Conservation (phyloP, 73 alveolate species). For the Tetrahymena elliotti region DNA sequence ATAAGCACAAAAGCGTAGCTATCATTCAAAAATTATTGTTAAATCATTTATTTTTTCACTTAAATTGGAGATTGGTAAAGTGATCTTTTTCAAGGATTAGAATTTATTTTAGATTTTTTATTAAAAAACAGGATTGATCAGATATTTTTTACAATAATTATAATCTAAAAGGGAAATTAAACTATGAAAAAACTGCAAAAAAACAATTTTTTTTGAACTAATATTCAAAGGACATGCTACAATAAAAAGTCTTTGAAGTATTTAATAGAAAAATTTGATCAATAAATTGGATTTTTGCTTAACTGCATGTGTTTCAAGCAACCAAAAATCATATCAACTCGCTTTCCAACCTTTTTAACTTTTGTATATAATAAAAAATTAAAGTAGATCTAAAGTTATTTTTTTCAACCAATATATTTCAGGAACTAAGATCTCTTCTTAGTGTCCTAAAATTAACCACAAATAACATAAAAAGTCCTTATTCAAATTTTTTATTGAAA, state of each 20-base stretch:
- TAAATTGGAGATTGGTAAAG: neutral
- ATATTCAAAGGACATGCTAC: too few species aligned
- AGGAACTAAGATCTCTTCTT: neutral
- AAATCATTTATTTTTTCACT: too few species aligned
- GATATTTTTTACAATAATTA: too few species aligned
- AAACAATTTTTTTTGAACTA: too few species aligned
- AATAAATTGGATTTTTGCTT: neutral
- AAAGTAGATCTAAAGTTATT: neutral
- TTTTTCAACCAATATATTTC: neutral
- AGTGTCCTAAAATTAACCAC: neutral
- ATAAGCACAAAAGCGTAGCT: too few species aligned
- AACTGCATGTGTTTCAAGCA: too few species aligned
- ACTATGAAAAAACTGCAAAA: neutral
- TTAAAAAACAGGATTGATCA: neutral
- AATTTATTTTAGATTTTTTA: neutral
- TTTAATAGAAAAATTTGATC: neutral
- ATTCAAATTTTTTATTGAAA: neutral
- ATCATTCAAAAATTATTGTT: too few species aligned
- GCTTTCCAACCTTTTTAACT: neutral
- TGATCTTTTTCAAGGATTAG: neutral
- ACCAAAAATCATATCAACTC: neutral
- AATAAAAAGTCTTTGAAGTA: too few species aligned
- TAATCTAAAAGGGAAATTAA: neutral
- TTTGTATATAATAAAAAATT: neutral
- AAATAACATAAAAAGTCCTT: neutral